Base-by-base conservation (phyloP, 2,329 filamentous ascomycete genomes). In the Scedosporium boydii region DNA sequence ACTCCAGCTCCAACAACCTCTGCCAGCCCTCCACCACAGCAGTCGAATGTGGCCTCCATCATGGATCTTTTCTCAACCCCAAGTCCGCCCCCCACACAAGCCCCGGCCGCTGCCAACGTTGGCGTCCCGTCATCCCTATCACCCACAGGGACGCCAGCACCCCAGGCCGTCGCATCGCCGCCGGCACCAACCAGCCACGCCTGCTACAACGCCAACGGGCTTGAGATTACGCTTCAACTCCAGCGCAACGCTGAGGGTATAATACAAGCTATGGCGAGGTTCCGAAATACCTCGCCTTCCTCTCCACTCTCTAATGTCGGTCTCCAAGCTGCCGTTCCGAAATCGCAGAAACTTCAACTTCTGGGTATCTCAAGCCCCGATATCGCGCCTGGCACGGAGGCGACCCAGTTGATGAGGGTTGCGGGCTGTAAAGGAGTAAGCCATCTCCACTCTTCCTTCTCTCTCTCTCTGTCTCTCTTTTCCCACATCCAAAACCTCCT, bases 291-390 rank as follows among this genome's bases (percentile, higher is more conserved):
- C 0, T 88, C 87, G 14, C 80, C 81, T 63, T 85, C 88, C 34
- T 82, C 81, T 14, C 77, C 79, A 14, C 80, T 98, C 58, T 87
- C 87, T 16, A 85, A 83, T 56, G 90, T 98, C 34, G 91, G 90
- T 27, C 75, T 99, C 67, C 95, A 99, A 74, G 95, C 93, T 53
- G 95, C 95, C 0, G 95, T 99, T 61, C 95, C 95, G 7, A 99
- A 98, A 77, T 91, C 90, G 55, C 95, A 99, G 76, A 96, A 95
- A 73, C 77, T 99, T 69, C 92, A 97, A 72, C 78, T 99, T 67
- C 88, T 96, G 73, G 91, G 88, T 63, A 96, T 99, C 67, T 96
- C 91, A 67, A 90, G 85, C 66, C 78, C 87, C 4, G 90, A 96
- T 38, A 73, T 99, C 53, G 85, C 80, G 12, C 85, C 87, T 6